Base-by-base conservation (phyloP, 2,329 filamentous ascomycete genomes). In the Plectosphaerella plurivora region DNA sequence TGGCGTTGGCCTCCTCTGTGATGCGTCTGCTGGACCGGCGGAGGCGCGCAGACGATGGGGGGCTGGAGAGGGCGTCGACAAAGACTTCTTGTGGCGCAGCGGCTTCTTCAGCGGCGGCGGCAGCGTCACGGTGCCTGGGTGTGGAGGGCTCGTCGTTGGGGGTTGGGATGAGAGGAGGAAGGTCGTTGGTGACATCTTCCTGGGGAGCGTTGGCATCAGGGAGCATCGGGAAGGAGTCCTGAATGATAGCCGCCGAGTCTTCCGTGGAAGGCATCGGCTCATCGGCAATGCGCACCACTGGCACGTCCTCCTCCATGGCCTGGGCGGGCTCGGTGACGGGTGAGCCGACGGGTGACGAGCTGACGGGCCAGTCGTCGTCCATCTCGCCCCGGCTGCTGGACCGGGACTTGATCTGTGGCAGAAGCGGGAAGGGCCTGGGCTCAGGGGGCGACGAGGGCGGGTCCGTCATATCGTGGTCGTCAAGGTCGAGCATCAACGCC, bases 371-470 rank as follows among this genome's bases (percentile, higher is more conserved):
- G 24, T 75, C 71, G 18, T 74, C 72, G 18, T 74, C 72, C 52
- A 73, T 60, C 35, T 72, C 62, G 49, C 61, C 68, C 44, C 61
- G 65, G 50, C 64, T 72, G 35, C 65, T 73, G 18, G 78, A 77
- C 36, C 75, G 72, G 35, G 77, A 74, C 51, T 73, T 71, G 53
- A 83, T 79, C 57, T 82, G 77, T 2, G 74, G 72, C 6, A 78
- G 61, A 5, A 82, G 68, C 12, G 78, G 75, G 51, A 78, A 81
- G 9, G 75, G 73, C 49, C 79, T 74, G 0, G 77, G 74, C 52
- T 81, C 73, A 1, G 79, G 81, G 5, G 82, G 82, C 1, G 82
- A 85, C 6, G 82, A 85, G 10, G 81, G 78, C 4, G 78, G 73
- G 49, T 82, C 81, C 3, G 73, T 75, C 62, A 75, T 69, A 47